phyloP scores from a whole-genome alignment of 495 filamentous ascomycete species.

The Penicillium atrosanguineum region DNA sequence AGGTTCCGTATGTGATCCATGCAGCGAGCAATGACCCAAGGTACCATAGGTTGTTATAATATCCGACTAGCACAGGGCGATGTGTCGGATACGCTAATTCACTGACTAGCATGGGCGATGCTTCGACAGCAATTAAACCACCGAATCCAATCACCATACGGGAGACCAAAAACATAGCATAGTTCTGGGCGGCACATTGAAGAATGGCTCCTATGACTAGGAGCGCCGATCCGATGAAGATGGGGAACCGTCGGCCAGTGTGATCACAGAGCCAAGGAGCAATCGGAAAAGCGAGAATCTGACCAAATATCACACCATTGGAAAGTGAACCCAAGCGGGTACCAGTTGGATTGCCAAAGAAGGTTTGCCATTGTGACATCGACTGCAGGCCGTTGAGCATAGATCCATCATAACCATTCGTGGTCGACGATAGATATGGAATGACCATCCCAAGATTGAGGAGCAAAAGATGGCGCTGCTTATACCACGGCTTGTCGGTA shows the following conservation, averaged over 20 bases:
- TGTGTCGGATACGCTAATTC: slow-evolving; percentile 64
- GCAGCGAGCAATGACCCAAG: slow-evolving; percentile 50
- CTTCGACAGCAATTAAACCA: slow-evolving; percentile 25
- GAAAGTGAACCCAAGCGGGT: slow-evolving; percentile 59
- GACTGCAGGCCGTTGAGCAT: slow-evolving; percentile 37
- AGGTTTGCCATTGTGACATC: slow-evolving; percentile 26
- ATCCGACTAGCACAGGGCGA: slow-evolving; percentile 56
- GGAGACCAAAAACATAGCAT: slow-evolving; percentile 30
- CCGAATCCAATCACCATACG: slow-evolving; percentile 34
- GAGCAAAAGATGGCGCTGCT: neutral
- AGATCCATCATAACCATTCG: slow-evolving; percentile 6
- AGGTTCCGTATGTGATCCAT: slow-evolving; percentile 30
- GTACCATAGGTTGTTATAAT: slow-evolving; percentile 56
- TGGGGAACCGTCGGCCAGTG: slow-evolving; percentile 15
- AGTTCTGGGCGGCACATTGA: slow-evolving; percentile 25
- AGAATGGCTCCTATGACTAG: slow-evolving; percentile 6
- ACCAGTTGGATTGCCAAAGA: slow-evolving; percentile 44
- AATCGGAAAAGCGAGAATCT: slow-evolving; percentile 38
- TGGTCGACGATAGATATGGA: neutral
- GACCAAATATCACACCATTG: slow-evolving; percentile 61
- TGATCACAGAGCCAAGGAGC: slow-evolving; percentile 5
- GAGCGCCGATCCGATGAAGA: slow-evolving; percentile 16
- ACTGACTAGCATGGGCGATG: slow-evolving; percentile 61
- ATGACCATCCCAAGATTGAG: neutral
- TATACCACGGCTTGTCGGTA: neutral